Evolutionary conservation across 2,329 filamentous ascomycete species (phyloP), one percentile per base, ranked within the genome.

Genomic region (Diaporthe citriasiana): DNA sequence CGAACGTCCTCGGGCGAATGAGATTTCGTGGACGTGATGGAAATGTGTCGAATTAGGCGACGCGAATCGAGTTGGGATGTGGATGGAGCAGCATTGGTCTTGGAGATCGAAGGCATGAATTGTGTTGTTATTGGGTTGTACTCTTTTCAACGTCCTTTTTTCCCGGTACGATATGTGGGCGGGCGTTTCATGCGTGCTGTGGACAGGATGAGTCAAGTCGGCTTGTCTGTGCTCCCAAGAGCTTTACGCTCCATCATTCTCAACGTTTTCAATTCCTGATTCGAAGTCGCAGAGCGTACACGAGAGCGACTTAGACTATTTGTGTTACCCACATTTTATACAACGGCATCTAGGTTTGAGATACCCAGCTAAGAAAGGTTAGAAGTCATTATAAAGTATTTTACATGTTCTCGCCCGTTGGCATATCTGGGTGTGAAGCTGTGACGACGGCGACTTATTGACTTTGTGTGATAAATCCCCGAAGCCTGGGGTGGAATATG

Each of bases 271-370:
- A n/a, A 45, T 63, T 51, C 70, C 17, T 12, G n/a, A 19, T 60
- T 30, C 55, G 7, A 40, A 42, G 70, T 53, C 50, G 68, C 50
- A 35, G 17, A 45, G 27, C 9, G 9, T 35, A 59, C 47, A 35
- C 17, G 45, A 63, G 45, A 33, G 50, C 30, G 70, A 63, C 45
- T 63, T 71, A 35, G 70, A 19, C 35, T 42, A 13, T 17, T 42
- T 53, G 30, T 56, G 19, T 63, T 70, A 51, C 15, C 33, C 47
- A 51, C 45, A 19, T 13, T 38, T 51, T 51, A 68, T 40, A 53
- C 33, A 68, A 40, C 53, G 30, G 47, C 45, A 71, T 51, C 56
- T 71, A 71, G 69, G 69, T 63, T 40, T 71, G 25, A 53, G 70
- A 63, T 63, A 71, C 45, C 56, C 42, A 55, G 47, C 56, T 63